Conservation (phyloP, 345 rosid species). For the Eucalyptus shirleyi region DNA sequence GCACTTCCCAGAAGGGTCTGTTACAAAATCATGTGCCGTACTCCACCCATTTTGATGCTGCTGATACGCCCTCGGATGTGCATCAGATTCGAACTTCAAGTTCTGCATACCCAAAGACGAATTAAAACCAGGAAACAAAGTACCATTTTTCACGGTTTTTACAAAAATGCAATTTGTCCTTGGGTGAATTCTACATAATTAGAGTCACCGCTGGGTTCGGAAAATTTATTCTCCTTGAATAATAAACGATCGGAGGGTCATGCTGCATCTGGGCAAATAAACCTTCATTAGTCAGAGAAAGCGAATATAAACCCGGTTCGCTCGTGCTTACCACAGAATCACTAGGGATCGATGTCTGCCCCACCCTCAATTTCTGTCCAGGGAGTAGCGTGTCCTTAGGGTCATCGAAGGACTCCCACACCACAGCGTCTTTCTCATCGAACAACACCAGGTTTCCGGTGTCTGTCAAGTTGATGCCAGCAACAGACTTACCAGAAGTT, state of each 20-base stretch:
- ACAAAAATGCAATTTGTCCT: neutral
- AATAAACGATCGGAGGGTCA: neutral
- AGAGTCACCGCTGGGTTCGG: neutral
- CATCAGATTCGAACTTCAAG: slow-evolving; percentile 11
- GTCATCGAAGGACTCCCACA: slow-evolving; percentile 9
- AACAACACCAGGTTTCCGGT: slow-evolving; percentile 1
- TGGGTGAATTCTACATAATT: neutral
- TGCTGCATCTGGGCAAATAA: slow-evolving; percentile 3
- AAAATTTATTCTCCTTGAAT: neutral
- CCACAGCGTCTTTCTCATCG: neutral
- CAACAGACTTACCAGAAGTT: neutral
- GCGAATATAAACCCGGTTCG: neutral
- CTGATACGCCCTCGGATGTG: slow-evolving; percentile 3
- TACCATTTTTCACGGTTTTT: neutral
- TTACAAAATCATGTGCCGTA: neutral
- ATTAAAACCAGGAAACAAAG: neutral
- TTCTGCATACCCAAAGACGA: neutral
- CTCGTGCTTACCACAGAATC: neutral
- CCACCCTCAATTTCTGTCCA: neutral
- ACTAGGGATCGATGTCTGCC: neutral
- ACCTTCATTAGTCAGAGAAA: neutral
- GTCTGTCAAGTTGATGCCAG: neutral
- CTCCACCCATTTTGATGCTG: neutral
- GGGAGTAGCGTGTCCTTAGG: slow-evolving; percentile 3
- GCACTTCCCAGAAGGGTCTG: neutral